Evolutionary conservation across 345 rosid genomes (phyloP), one percentile per base, ranked within the genome.

Genomic region (Gossypium mustelinum): DNA sequence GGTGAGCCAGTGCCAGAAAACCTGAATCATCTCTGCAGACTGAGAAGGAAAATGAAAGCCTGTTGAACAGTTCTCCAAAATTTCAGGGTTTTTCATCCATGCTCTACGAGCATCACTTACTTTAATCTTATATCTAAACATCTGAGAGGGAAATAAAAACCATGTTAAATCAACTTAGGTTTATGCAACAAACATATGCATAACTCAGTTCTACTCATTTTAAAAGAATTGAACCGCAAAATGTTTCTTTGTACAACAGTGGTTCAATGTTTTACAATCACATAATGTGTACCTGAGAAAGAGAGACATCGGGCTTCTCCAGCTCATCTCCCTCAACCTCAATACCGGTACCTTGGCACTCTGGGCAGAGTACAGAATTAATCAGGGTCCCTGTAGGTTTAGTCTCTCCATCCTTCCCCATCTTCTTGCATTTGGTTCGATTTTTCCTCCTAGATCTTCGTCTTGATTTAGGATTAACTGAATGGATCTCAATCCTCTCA

Each of bases 321-420:
- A 85, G 83, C 55, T 75, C 84, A 68, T 82, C 87, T 75, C 89
- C 90, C 54, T 89, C 87, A 48, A 90, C 68, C 34, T 81, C 60
- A 39, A 84, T 71, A 59, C 98, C 95, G 11, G 97, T 92, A 75
- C 99, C 98, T 81, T 92, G 99, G 81, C 98, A 96, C 85, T 92
- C 94, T 70, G 99, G 95, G 78, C 98, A 96, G 86, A 92, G 89
- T 29, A 85, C 89, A 7, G 89, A 90, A 68, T 79, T 81, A 76
- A 92, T 86, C 74, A 77, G 85, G 73, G 73, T 74, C 59, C 79
- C 84, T 11, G 77, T 74, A 58, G 70, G 72, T 59, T 70, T 79
- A 76, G 29, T 25, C 55, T 73, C 82, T 77, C 71, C 81, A 75
- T 69, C 79, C 76, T 82, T 87, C 55, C 73, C 79, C 27, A 75